Percentiles rank a stretch among this genome's conserved stretches.
These are phyloP conservation scores for Paecilomyces fulvus DNA, from an alignment of 2,329 filamentous ascomycete genomes.

Conservation along the genomic window DNA sequence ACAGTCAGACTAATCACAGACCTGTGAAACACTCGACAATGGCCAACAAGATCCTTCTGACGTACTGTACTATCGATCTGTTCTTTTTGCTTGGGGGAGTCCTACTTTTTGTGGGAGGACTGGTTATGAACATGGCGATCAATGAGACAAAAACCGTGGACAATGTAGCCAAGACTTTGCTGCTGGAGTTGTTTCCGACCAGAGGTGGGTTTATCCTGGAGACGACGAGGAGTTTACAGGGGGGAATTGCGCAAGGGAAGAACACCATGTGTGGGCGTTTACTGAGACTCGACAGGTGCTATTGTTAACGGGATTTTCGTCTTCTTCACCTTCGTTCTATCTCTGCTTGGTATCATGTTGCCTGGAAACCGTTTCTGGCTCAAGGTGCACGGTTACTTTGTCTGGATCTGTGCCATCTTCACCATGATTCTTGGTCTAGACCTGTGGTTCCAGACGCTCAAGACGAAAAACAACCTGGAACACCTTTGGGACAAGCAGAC, in stretches of 20 bases:
- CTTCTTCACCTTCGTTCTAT: constrained; percentile 60
- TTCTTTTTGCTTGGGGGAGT: constrained; percentile 46
- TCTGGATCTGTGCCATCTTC: constrained; percentile 55
- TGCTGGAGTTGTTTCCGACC: constrained; percentile 46
- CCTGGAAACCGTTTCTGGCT: constrained; percentile 60
- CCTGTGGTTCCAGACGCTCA: constrained; percentile 66
- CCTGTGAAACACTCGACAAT: constrained; percentile 17
- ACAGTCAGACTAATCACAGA: background rate
- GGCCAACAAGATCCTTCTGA: constrained; percentile 45
- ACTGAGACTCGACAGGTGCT: constrained; percentile 42
- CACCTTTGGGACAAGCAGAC: constrained; percentile 54
- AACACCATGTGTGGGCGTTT: background rate
- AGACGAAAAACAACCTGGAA: constrained; percentile 54
- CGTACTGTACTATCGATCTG: constrained; percentile 44
- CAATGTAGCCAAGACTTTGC: constrained; percentile 44
- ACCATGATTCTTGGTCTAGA: constrained; percentile 58
- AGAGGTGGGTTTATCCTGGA: constrained; percentile 36
- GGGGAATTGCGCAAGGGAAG: background rate
- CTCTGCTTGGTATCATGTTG: constrained; percentile 63
- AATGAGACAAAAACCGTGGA: constrained; percentile 34
- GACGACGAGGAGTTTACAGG: background rate
- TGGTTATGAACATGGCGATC: constrained; percentile 40
- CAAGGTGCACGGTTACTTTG: constrained; percentile 58
- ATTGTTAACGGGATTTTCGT: constrained; percentile 66
- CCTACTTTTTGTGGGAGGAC: constrained; percentile 45